Evolutionary conservation across 2,329 filamentous ascomycete genomes (phyloP).

Genomic region (Fusarium sp.): DNA sequence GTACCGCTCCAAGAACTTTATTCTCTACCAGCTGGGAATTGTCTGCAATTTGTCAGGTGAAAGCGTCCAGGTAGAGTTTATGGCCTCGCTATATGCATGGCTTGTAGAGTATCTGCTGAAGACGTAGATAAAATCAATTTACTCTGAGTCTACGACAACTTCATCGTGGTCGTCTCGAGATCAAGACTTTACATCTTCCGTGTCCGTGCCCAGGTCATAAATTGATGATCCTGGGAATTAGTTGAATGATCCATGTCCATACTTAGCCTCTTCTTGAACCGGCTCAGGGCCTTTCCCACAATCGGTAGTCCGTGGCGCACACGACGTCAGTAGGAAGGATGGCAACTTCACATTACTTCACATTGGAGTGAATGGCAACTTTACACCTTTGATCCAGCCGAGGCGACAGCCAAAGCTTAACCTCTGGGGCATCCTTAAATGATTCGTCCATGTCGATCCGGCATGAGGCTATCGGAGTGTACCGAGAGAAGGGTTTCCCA

Average conservation of each 20-base stretch:
- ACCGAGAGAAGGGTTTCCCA: conserved; percentile 22
- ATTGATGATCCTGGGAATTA: conserved; percentile 28
- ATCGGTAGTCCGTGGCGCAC: conserved; percentile 35
- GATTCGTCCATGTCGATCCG: conserved; percentile 28
- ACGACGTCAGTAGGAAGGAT: conserved; percentile 39
- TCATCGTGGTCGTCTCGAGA: conserved; percentile 18
- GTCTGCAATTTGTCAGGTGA: conserved; percentile 5
- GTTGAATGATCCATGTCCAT: conserved; percentile 31
- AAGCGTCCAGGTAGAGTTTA: conserved; percentile 10
- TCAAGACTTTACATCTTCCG: conserved; percentile 24
- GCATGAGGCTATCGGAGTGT: conserved; percentile 33
- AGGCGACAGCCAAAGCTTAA: conserved; percentile 35
- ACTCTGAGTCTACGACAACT: not conserved
- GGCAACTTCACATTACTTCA: conserved; percentile 12
- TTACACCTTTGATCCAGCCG: conserved; percentile 32
- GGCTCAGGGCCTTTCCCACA: conserved; percentile 38
- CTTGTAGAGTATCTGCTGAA: not conserved
- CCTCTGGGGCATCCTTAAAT: conserved; percentile 22
- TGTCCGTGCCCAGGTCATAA: conserved; percentile 27
- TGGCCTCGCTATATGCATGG: conserved; percentile 3
- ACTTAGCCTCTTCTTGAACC: conserved; percentile 35
- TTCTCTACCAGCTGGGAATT: conserved; percentile 10
- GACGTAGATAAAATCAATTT: not conserved
- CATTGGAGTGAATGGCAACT: not conserved
- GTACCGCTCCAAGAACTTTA: conserved; percentile 27